Conservation (phyloP, 345 rosid species). For the Arabis alpina region DNA sequence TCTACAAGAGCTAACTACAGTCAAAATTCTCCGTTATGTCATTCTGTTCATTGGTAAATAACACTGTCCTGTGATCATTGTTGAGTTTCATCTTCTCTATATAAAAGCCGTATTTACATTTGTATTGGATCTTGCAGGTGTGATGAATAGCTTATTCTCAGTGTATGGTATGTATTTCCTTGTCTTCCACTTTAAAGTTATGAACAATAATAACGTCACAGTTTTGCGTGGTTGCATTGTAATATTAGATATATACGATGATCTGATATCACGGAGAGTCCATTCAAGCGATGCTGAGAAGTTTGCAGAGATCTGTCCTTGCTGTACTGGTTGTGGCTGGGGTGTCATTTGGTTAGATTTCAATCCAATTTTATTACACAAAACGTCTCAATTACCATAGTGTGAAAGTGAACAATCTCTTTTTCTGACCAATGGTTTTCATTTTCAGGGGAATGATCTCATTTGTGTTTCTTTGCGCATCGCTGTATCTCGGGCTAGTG, state of each 20-base stretch:
- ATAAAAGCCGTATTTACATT: background rate
- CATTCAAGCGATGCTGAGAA: conserved; percentile 96
- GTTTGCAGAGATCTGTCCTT: conserved; percentile 95
- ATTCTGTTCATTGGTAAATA: conserved; percentile 86
- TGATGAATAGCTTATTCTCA: conserved; percentile 97
- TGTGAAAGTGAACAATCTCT: background rate
- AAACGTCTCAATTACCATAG: background rate
- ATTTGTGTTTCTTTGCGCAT: conserved; percentile 67
- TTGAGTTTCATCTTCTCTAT: conserved; percentile 12
- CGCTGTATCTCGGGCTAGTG: conserved; percentile 88
- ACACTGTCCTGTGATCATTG: background rate
- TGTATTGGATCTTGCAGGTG: conserved; percentile 59
- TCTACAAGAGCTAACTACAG: conserved; percentile 81
- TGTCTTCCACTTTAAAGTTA: background rate
- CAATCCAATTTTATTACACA: background rate
- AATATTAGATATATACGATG: conserved; percentile 83
- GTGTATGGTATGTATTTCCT: conserved; percentile 65
- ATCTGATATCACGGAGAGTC: conserved; percentile 90
- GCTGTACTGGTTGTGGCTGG: conserved; percentile 96
- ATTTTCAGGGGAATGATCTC: conserved; percentile 96
- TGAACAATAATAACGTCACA: background rate
- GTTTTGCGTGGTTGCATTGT: conserved; percentile 17
- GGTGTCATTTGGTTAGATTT: conserved; percentile 83
- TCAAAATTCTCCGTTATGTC: conserved; percentile 84
- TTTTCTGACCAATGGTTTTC: conserved; percentile 15